Base-by-base conservation (phyloP, 129 eudicot species). In the Helichrysum umbraculigerum region DNA sequence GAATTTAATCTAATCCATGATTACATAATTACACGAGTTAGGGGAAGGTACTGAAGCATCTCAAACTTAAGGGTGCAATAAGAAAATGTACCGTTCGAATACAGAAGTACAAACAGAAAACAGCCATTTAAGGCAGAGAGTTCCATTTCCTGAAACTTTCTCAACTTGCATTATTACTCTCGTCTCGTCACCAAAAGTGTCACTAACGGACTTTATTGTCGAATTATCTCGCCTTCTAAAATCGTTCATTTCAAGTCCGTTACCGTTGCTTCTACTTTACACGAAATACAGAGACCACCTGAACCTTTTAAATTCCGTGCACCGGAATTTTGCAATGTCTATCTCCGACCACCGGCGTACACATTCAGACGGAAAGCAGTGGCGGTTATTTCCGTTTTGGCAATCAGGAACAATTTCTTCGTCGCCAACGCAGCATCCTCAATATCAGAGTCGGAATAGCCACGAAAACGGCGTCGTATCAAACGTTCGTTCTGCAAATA, bases 371-470 rank as follows among this genome's bases (percentile, higher is more conserved):
- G 70, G 77, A 39, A 89, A 84, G 78, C 70, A 72, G 19, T 89
- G 96, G 90, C 65, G 82, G 61, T 67, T 91, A 2, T 91, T 88
- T 71, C 80, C 83, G 67, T 79, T 91, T 72, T 91, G 97, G 92
- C 87, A 86, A 58, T 86, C 91, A 54, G 85, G 83, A 57, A 66
- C 83, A 59, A 15, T 88, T 5, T 74, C 87, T 7, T 89, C 96
- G 29, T 87, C 91, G 7, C 86, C 98, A 32, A 71, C 87, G 33
- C 94, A 85, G 66, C 88, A 82, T 37, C 84, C 81, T 52, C 85
- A 87, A 47, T 15, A 72, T 54, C 86, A 79, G 83, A 79, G 12
- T 61, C 80, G 66, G 22, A 73, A 73, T 28, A 64, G 76, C 67
- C 77, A 63, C 25, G 85, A 60, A 29, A 80, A 79, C 66, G 80